These are phyloP conservation scores for Ceratobasidium sp. DNA, from an alignment of 1,284 basidiomycete genomes.

Conservation along the genomic window DNA sequence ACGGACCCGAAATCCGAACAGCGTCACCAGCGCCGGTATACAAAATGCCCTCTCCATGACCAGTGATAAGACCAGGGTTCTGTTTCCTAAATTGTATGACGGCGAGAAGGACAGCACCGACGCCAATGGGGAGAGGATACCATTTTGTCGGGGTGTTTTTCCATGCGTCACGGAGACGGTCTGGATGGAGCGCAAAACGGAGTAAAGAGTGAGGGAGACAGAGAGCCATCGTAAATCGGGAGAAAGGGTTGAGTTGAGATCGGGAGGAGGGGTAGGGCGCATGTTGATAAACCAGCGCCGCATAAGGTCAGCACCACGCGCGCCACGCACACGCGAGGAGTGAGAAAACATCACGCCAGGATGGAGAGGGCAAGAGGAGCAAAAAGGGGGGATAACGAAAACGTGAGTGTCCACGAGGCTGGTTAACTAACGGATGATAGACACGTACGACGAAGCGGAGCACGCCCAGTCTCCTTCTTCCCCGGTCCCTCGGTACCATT, in stretches of 20 bases:
- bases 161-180: constrained; percentile 75
- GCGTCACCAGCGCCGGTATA: constrained; percentile 51
- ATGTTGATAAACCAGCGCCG: neutral
- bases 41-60: neutral
- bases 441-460: constrained; percentile 31
- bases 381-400: neutral
- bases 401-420: constrained; percentile 13
- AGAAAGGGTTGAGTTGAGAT: neutral
- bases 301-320: constrained; percentile 4
- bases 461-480: constrained; percentile 1
- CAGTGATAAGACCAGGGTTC: neutral
- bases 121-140: constrained; percentile 94
- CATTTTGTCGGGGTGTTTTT: constrained; percentile 89
- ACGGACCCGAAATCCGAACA: constrained; percentile 86
- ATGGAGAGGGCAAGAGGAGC: neutral
- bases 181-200: constrained; percentile 24
- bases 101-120: constrained; percentile 88
- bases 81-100: constrained; percentile 75
- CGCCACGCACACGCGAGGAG: neutral
- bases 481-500: neutral
- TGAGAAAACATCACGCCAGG: constrained; percentile 9
- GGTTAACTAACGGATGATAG: neutral
- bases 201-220: constrained; percentile 3
- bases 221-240: neutral
- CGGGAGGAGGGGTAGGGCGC: constrained; percentile 1